phyloP scores from a whole-genome alignment of 2,329 filamentous ascomycete genomes.

The Diaporthe aspalathi region DNA sequence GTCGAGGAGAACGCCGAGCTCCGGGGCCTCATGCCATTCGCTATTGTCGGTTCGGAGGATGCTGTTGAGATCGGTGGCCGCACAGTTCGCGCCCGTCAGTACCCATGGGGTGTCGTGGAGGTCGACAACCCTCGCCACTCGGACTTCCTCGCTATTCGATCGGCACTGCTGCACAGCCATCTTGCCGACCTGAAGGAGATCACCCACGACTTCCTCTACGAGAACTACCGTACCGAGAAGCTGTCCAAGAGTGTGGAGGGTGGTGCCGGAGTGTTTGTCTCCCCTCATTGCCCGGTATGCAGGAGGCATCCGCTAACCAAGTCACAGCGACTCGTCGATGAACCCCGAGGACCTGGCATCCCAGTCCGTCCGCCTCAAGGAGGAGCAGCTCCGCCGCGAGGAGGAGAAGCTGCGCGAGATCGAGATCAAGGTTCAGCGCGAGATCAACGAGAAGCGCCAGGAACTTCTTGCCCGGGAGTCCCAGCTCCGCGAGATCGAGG shows the following conservation, averaged over 20 bases:
- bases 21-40: conserved; percentile 97
- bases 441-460: conserved; percentile 99
- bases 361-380: conserved; percentile 98
- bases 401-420: conserved; percentile 99
- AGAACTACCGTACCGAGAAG: conserved; percentile 99
- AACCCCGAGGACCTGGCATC: conserved; percentile 97
- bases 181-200: conserved; percentile 99
- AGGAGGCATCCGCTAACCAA: conserved; percentile 46
- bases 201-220: conserved; percentile 99
- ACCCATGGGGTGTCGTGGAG: conserved; percentile 99
- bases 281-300: not conserved
- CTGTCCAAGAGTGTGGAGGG: conserved; percentile 99
- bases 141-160: conserved; percentile 97
- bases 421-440: conserved; percentile 98
- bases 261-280: conserved; percentile 84
- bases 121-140: conserved; percentile 99
- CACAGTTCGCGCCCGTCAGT: conserved; percentile 93
- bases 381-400: conserved; percentile 98
- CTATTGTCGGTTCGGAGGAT: conserved; percentile 97
- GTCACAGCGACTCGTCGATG: conserved; percentile 82
- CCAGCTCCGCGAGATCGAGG: conserved; percentile 98
- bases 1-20: conserved; percentile 99
- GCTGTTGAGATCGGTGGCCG: conserved; percentile 93
- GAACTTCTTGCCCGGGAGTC: conserved; percentile 97
- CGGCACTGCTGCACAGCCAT: conserved; percentile 96